phyloP scores from a whole-genome alignment of 169 alveolate genomes.

The Plasmodium berghei region DNA sequence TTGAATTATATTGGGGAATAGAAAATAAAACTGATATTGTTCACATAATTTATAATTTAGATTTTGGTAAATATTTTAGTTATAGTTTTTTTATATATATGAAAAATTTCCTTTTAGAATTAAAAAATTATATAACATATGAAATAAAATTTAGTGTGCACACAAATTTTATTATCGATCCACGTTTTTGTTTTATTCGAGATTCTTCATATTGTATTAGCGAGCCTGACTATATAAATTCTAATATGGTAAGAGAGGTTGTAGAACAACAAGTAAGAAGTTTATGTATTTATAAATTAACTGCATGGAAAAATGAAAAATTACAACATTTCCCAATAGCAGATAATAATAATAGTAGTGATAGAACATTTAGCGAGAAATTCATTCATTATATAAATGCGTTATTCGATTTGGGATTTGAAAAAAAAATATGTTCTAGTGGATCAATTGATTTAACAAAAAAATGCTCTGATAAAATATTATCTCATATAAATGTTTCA shows the following conservation, averaged over 20 bases:
- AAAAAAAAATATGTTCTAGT: constrained; percentile 45
- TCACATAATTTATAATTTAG: constrained; percentile 57
- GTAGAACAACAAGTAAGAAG: constrained; percentile 73
- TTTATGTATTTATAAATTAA: constrained; percentile 52
- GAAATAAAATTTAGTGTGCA: constrained; percentile 60
- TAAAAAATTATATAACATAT: constrained; percentile 40
- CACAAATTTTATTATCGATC: constrained; percentile 63
- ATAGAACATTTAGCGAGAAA: constrained; percentile 40
- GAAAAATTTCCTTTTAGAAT: constrained; percentile 43
- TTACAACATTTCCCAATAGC: not conserved
- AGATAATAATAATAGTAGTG: not conserved
- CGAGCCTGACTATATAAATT: constrained; percentile 61
- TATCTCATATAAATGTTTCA: constrained; percentile 15
- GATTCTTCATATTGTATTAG: constrained; percentile 71
- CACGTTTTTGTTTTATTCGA: constrained; percentile 50
- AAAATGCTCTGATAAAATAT: constrained; percentile 59
- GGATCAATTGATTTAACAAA: constrained; percentile 64
- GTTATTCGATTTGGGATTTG: constrained; percentile 60
- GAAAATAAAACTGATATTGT: constrained; percentile 53
- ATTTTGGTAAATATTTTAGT: constrained; percentile 70
- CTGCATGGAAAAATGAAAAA: not conserved
- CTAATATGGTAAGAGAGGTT: constrained; percentile 52
- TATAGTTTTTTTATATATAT: constrained; percentile 55
- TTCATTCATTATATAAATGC: constrained; percentile 60
- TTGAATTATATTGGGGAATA: constrained; percentile 72